Percentiles rank a stretch among this genome's conserved stretches.
Evolutionary conservation across 2,329 filamentous ascomycete species (phyloP).

Genomic region (Ophiocordyceps unilateralis): DNA sequence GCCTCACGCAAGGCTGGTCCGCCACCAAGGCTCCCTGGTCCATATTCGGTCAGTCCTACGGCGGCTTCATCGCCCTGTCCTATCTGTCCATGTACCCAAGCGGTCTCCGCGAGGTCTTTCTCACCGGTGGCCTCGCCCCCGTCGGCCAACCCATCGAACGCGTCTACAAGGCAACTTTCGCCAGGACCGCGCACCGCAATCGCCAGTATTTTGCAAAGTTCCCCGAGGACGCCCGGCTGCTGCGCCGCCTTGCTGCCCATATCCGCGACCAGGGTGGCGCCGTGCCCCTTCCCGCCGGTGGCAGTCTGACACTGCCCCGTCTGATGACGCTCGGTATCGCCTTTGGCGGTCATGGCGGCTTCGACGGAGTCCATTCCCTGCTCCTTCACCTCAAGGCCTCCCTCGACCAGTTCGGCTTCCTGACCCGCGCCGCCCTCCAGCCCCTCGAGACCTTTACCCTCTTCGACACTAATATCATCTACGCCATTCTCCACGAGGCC

Average conservation of each 20-base stretch:
- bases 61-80: slow-evolving; percentile 69
- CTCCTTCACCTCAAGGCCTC: slow-evolving; percentile 57
- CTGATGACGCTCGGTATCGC: slow-evolving; percentile 63
- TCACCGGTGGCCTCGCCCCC: slow-evolving; percentile 70
- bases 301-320: slow-evolving; percentile 51
- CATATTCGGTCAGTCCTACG: slow-evolving; percentile 80
- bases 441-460: slow-evolving; percentile 48
- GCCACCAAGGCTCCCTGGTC: slow-evolving; percentile 63
- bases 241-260: slow-evolving; percentile 48
- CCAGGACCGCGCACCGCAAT: slow-evolving; percentile 55
- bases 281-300: slow-evolving; percentile 53
- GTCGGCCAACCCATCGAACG: slow-evolving; percentile 54
- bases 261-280: slow-evolving; percentile 37
- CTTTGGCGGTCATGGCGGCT: slow-evolving; percentile 64
- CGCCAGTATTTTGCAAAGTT: slow-evolving; percentile 69
- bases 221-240: slow-evolving; percentile 55
- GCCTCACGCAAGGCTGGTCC: slow-evolving; percentile 52
- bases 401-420: slow-evolving; percentile 55
- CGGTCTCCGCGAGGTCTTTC: slow-evolving; percentile 65
- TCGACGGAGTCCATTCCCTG: slow-evolving; percentile 58
- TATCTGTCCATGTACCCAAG: slow-evolving; percentile 72
- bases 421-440: slow-evolving; percentile 55
- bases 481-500: slow-evolving; percentile 73
- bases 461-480: slow-evolving; percentile 67
- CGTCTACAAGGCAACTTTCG: slow-evolving; percentile 58